Conservation (phyloP, 495 filamentous ascomycete species). For the Evansstolkia leycettana region DNA sequence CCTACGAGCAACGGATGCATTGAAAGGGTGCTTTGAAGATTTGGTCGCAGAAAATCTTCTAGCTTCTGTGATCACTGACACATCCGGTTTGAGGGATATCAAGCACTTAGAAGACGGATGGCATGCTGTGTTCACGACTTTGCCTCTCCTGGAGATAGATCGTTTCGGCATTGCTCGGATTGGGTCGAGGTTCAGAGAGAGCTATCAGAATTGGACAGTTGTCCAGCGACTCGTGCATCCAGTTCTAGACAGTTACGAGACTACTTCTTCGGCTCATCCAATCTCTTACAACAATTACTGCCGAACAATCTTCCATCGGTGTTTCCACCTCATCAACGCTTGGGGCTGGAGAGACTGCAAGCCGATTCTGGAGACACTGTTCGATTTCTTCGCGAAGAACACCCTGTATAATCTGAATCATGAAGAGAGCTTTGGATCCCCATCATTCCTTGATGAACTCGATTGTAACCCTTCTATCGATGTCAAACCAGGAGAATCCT, state of each 20-base stretch:
- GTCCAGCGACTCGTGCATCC: constrained; percentile 54
- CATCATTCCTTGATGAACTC: constrained; percentile 66
- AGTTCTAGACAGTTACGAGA: constrained; percentile 52
- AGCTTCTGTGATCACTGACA: background rate
- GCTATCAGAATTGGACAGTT: constrained; percentile 60
- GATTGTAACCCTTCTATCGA: constrained; percentile 46
- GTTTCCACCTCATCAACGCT: constrained; percentile 59
- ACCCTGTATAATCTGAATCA: constrained; percentile 60
- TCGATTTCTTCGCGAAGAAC: constrained; percentile 81
- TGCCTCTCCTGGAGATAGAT: constrained; percentile 73
- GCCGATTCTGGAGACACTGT: constrained; percentile 63
- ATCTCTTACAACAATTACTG: constrained; percentile 73
- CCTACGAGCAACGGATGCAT: constrained; percentile 28
- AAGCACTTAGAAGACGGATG: constrained; percentile 55
- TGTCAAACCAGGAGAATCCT: constrained; percentile 57
- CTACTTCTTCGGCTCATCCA: constrained; percentile 37
- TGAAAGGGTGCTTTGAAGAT: constrained; percentile 17
- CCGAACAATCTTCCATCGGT: constrained; percentile 58
- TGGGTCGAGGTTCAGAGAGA: constrained; percentile 38
- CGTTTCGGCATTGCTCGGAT: constrained; percentile 45
- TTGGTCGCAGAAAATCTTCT: constrained; percentile 42
- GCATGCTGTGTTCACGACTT: constrained; percentile 57
- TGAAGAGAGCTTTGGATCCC: constrained; percentile 66
- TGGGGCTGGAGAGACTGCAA: constrained; percentile 87
- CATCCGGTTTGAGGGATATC: constrained; percentile 30